These are phyloP conservation scores for Termitomyces bulborhizus DNA, from an alignment of 768 basidiomycete genomes.

Conservation along the genomic window DNA sequence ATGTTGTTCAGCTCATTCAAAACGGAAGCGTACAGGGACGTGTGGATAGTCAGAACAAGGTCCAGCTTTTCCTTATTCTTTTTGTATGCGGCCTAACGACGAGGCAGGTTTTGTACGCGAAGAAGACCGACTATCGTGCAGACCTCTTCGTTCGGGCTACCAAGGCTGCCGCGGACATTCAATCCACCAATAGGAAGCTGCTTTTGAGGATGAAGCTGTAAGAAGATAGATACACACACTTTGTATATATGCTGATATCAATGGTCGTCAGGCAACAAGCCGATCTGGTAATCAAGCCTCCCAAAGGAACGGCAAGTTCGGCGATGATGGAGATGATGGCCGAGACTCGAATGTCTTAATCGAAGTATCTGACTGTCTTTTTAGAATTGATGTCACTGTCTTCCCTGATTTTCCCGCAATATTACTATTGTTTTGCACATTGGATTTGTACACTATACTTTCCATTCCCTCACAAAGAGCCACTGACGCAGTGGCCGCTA, in stretches of 20 bases:
- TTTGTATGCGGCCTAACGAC: conserved; percentile 4
- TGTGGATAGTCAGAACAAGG: conserved; percentile 89
- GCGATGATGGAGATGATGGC: conserved; percentile 9
- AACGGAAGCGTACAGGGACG: conserved; percentile 72
- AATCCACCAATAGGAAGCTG: conserved; percentile 68
- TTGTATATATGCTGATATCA: background rate
- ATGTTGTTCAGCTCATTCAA: conserved; percentile 76
- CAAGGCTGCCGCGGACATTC: conserved; percentile 65
- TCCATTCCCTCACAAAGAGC: background rate
- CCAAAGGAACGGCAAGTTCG: conserved; percentile 37
- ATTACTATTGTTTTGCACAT: background rate
- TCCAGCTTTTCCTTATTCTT: conserved; percentile 15
- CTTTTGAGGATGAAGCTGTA: conserved; percentile 81
- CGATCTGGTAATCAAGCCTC: conserved; percentile 65
- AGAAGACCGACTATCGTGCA: conserved; percentile 71
- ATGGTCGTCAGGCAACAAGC: conserved; percentile 60
- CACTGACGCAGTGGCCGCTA: background rate
- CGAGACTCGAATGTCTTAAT: background rate
- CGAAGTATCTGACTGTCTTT: background rate
- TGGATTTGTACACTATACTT: background rate
- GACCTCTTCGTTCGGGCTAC: conserved; percentile 74
- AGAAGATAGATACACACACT: background rate
- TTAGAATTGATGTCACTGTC: background rate
- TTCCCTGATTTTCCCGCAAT: background rate
- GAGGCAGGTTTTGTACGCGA: conserved; percentile 68